Base-by-base conservation (phyloP, 2,329 filamentous ascomycete genomes). In the Calycina herbarum region DNA sequence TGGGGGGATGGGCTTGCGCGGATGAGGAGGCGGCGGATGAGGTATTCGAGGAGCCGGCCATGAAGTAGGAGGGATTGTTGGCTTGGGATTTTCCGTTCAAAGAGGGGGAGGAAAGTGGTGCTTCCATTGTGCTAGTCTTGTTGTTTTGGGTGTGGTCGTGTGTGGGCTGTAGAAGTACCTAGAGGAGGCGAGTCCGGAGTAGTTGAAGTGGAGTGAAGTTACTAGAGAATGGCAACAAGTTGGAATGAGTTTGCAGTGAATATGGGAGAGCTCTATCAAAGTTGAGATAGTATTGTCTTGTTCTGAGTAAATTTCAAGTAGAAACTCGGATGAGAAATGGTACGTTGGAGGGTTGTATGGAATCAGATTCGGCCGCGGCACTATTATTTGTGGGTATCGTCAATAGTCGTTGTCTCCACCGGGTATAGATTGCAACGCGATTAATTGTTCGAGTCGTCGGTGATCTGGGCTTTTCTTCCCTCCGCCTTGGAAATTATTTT, bases 61-160 rank as follows among this genome's bases (percentile, higher is more conserved):
- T 59, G 66, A 77, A 68, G 68, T 72, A 67, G 59, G 67, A 60
- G 57, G 76, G 33, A 48, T 67, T 66, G 6, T 54, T 54, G 20
- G 58, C 64, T 56, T 68, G 63, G 13, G 66, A 64, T 38, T 66
- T 57, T n/a, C 62, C 51, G 35, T 66, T 68, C 40, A 71, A 68
- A 54, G 72, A 72, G 42, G 73, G 69, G 13, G 77, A 74, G 15
- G 73, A 74, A 57, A 77, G 74, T 64, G 77, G 73, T 66, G 78
- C 76, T 70, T 80, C 74, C 76, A 79, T 77, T 61, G 60, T 59
- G 83, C 88, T 27, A n/a, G 31, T 33, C 31, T 51, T 24, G 10
- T 54, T 54, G 8, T 24, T 24, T 8, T 24, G 45, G 20, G n/a
- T 40, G 38, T 40, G 10, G 48, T 54, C n/a, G 20, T 24, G 48